Conservation (phyloP, 2,329 filamentous ascomycete species). For the Xylariaceae sp. region DNA sequence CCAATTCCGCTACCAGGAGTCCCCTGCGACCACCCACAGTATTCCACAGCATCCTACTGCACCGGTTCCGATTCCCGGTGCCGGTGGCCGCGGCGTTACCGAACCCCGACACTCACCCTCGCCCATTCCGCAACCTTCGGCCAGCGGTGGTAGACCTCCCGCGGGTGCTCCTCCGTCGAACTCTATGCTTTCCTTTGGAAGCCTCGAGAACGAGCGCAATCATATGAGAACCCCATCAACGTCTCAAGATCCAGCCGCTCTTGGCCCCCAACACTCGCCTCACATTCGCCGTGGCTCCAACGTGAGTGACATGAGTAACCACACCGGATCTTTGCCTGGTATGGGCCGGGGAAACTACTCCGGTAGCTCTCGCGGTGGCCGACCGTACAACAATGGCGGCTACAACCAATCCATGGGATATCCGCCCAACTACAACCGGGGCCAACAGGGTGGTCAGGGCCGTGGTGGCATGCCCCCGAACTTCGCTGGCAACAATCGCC, state of each 20-base stretch:
- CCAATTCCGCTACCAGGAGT: conserved; percentile 76
- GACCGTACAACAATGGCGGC: conserved; percentile 45
- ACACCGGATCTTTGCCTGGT: conserved; percentile 45
- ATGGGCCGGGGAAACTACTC: conserved; percentile 53
- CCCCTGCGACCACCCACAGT: conserved; percentile 61
- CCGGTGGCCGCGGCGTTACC: conserved; percentile 64
- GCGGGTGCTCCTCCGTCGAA: conserved; percentile 61
- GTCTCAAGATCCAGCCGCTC: conserved; percentile 55
- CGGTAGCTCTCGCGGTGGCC: conserved; percentile 46
- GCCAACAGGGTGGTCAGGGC: conserved; percentile 40
- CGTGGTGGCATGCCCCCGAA: conserved; percentile 45
- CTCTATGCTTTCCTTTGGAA: conserved; percentile 72
- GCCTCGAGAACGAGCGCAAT: conserved; percentile 65
- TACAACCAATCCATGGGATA: conserved; percentile 44
- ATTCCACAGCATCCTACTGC: conserved; percentile 55
- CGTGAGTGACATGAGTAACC: conserved; percentile 65
- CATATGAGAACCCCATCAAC: conserved; percentile 64
- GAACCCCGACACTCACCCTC: conserved; percentile 87
- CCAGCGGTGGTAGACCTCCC: conserved; percentile 80
- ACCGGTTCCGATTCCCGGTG: conserved; percentile 57
- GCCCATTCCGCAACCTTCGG: conserved; percentile 83
- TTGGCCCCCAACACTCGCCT: conserved; percentile 57
- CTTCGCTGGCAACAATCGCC: conserved; percentile 41
- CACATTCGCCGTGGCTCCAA: conserved; percentile 84
- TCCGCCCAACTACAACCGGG: conserved; percentile 38